Percentiles rank a stretch among this genome's conserved stretches.
These are phyloP conservation scores for Lichtheimia corymbifera DNA, from an alignment of 371 early-diverging fungal species.

Conservation along the genomic window DNA sequence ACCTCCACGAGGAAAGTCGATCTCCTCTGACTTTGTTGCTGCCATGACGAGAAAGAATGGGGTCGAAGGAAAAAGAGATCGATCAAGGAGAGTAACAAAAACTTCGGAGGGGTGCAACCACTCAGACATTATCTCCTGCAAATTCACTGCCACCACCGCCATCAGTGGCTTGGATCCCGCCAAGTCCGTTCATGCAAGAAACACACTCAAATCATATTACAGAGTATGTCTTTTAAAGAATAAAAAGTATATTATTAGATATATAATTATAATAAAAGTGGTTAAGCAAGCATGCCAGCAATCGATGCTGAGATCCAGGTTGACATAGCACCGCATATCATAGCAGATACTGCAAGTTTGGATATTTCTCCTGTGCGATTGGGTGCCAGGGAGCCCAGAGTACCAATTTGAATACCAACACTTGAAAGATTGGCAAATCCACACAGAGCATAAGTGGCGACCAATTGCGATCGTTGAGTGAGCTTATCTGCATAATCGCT, in stretches of 20 bases:
- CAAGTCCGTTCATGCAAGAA: too few relatives aligned
- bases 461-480: conserved; percentile 46
- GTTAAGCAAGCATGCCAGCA: conserved; percentile 67
- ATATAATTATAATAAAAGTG: too few relatives aligned
- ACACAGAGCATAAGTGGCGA: conserved; percentile 82
- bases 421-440: conserved; percentile 90
- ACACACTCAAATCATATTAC: too few relatives aligned
- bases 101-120: too few relatives aligned
- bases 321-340: conserved; percentile 79
- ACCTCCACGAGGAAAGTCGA: conserved; percentile 83
- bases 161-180: too few relatives aligned
- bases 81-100: background rate
- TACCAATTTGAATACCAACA: conserved; percentile 86
- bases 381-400: conserved; percentile 83
- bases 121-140: too few relatives aligned
- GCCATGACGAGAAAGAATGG: background rate
- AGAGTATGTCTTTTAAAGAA: too few relatives aligned
- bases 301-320: conserved; percentile 87
- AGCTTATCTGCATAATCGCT: conserved; percentile 27
- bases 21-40: conserved; percentile 24
- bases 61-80: background rate
- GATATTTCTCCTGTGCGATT: conserved; percentile 77
- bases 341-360: conserved; percentile 75
- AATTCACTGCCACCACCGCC: too few relatives aligned
- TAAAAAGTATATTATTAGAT: too few relatives aligned